These are phyloP conservation scores for Pseudonectria foliicola DNA, from an alignment of 2,329 filamentous ascomycete genomes.

Conservation along the genomic window DNA sequence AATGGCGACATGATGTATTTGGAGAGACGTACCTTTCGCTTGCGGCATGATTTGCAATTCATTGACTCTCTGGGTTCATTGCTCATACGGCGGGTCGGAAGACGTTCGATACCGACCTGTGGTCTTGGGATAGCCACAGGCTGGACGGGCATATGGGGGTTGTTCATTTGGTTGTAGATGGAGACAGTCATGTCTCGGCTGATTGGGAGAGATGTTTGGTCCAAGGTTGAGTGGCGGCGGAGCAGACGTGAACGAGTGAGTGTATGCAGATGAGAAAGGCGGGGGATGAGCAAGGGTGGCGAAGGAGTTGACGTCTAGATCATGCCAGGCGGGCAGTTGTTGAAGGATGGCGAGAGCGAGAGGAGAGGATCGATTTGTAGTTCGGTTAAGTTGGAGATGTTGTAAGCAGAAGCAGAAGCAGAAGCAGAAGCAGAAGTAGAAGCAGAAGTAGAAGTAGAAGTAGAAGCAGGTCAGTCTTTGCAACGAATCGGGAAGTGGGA, in stretches of 20 bases:
- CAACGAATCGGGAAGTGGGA: conserved; percentile 11
- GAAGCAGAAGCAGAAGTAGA: conserved; percentile 10
- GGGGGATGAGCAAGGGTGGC: too few relatives aligned
- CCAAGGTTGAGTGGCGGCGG: neutral
- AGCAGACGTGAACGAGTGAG: conserved; percentile 1
- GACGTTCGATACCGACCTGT: conserved; percentile 73
- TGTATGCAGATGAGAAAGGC: too few relatives aligned
- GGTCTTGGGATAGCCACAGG: conserved; percentile 60
- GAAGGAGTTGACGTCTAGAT: too few relatives aligned
- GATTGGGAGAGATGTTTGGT: neutral
- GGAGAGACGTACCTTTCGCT: conserved; percentile 64
- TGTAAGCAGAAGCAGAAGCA: too few relatives aligned
- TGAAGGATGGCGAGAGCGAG: too few relatives aligned
- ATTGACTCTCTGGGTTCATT: conserved; percentile 81
- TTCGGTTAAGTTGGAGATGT: too few relatives aligned
- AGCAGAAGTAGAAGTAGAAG: conserved; percentile 7
- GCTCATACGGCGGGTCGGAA: conserved; percentile 62
- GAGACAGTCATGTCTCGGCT: conserved; percentile 31
- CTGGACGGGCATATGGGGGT: conserved; percentile 36
- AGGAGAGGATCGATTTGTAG: too few relatives aligned
- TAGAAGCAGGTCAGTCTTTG: conserved; percentile 11
- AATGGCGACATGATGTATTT: conserved; percentile 2
- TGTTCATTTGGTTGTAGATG: conserved; percentile 34
- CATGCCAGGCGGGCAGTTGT: too few relatives aligned
- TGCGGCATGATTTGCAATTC: conserved; percentile 93